Evolutionary conservation across 352 stramenopile genomes (phyloP).

Genomic region (Phytophthora quininea): DNA sequence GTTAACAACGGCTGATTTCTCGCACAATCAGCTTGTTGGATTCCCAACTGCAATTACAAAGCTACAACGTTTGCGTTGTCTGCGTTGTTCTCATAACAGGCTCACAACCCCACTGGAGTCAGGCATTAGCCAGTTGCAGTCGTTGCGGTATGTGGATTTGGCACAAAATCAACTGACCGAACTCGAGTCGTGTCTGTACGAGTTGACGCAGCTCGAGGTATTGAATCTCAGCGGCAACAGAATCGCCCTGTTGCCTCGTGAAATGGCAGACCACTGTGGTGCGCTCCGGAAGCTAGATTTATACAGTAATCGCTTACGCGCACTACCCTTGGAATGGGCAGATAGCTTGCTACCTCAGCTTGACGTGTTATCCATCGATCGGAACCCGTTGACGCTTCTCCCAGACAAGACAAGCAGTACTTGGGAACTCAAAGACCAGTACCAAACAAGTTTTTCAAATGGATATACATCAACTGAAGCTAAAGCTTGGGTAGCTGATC

Average conservation of each 20-base stretch:
- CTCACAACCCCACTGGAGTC: constrained; percentile 46
- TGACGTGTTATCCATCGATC: constrained; percentile 59
- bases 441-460: constrained; percentile 48
- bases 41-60: constrained; percentile 60
- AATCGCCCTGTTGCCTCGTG: constrained; percentile 48
- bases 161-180: constrained; percentile 53
- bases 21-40: constrained; percentile 52
- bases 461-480: constrained; percentile 61
- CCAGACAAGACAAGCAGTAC: constrained; percentile 69
- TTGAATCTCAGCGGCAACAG: constrained; percentile 61
- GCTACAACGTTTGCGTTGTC: constrained; percentile 40
- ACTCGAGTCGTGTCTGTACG: constrained; percentile 58
- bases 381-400: constrained; percentile 61
- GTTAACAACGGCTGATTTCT: constrained; percentile 48
- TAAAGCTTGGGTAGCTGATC: constrained; percentile 58
- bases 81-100: constrained; percentile 63
- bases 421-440: constrained; percentile 64
- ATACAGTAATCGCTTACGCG: constrained; percentile 61
- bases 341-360: constrained; percentile 54
- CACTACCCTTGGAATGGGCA: constrained; percentile 59
- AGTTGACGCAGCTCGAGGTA: constrained; percentile 53
- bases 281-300: constrained; percentile 63
- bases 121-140: constrained; percentile 30
- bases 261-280: constrained; percentile 39
- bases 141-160: constrained; percentile 65